Percentiles rank a stretch among this genome's conserved stretches.
Evolutionary conservation across 345 rosid genomes (phyloP).

Genomic region (Anastatica hierochuntica): DNA sequence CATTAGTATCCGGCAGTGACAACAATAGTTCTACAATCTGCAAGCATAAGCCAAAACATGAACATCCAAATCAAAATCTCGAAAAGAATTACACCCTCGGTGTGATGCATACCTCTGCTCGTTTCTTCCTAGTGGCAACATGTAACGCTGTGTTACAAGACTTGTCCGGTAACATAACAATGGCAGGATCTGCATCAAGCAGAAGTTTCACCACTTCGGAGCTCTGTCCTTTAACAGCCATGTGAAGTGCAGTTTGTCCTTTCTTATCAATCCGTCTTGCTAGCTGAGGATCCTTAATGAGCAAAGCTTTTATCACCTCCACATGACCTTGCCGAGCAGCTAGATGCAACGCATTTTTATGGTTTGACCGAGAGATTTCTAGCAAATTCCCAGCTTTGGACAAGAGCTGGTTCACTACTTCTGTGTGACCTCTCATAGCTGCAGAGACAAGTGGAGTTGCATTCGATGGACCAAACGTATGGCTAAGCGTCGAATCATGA

Average conservation of each 20-base stretch:
- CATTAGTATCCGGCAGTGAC: constrained; percentile 71
- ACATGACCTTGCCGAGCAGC: constrained; percentile 86
- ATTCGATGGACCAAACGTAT: constrained; percentile 64
- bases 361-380: constrained; percentile 66
- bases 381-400: constrained; percentile 70
- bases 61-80: not conserved
- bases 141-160: constrained; percentile 87
- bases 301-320: constrained; percentile 64
- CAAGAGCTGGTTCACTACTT: constrained; percentile 70
- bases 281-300: constrained; percentile 68
- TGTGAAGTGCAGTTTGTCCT: constrained; percentile 91
- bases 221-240: constrained; percentile 94
- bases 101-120: constrained; percentile 53
- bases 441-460: constrained; percentile 87
- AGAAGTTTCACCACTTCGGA: constrained; percentile 82
- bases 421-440: constrained; percentile 81
- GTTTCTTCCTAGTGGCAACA: constrained; percentile 86
- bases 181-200: constrained; percentile 85
- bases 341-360: constrained; percentile 85
- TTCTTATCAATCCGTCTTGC: constrained; percentile 87
- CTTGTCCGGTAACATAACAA: constrained; percentile 93
- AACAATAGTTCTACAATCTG: constrained; percentile 81
- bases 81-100: not conserved
- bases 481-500: constrained; percentile 72
- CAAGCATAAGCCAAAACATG: constrained; percentile 15